These are phyloP conservation scores for Rubus parviflorus DNA, from an alignment of 306 rosid genomes.

Conservation along the genomic window DNA sequence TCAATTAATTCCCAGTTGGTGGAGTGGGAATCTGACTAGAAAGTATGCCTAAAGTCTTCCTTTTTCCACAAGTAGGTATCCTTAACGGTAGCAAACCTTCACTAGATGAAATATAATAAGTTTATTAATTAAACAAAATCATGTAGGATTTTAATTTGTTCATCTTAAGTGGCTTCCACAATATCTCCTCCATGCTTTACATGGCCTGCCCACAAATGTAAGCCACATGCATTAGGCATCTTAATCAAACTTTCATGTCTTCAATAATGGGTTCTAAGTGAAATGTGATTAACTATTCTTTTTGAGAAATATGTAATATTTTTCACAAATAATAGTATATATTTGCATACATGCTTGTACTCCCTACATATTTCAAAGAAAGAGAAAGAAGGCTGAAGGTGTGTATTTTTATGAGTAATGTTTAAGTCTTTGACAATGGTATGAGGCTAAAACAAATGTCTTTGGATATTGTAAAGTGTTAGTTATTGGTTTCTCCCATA, in stretches of 20 bases:
- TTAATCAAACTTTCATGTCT: constrained; percentile 32
- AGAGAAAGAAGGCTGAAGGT: constrained; percentile 1
- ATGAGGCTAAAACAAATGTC: too few species aligned
- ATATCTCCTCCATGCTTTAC: constrained; percentile 27
- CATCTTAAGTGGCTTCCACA: constrained; percentile 23
- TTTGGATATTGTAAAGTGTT: too few species aligned
- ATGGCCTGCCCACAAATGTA: constrained; percentile 30
- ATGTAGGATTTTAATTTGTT: background rate
- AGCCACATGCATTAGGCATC: constrained; percentile 57
- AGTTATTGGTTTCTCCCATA: too few species aligned
- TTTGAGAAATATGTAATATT: constrained; percentile 11
- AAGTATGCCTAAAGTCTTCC: constrained; percentile 30
- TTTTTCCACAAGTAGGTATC: constrained; percentile 48
- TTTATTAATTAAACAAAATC: constrained; percentile 14
- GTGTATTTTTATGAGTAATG: too few species aligned
- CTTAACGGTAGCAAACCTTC: constrained; percentile 60
- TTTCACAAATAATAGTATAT: constrained; percentile 18
- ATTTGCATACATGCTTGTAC: constrained; percentile 19
- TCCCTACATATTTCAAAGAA: constrained; percentile 16
- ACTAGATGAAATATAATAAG: constrained; percentile 20
- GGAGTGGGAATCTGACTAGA: constrained; percentile 45
- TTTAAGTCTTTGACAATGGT: too few species aligned
- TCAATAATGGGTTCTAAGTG: constrained; percentile 34
- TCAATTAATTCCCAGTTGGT: constrained; percentile 16
- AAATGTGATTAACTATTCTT: background rate